Evolutionary conservation across 1,284 basidiomycete species (phyloP).

Genomic region (Sanghuangporus sanghuang): DNA sequence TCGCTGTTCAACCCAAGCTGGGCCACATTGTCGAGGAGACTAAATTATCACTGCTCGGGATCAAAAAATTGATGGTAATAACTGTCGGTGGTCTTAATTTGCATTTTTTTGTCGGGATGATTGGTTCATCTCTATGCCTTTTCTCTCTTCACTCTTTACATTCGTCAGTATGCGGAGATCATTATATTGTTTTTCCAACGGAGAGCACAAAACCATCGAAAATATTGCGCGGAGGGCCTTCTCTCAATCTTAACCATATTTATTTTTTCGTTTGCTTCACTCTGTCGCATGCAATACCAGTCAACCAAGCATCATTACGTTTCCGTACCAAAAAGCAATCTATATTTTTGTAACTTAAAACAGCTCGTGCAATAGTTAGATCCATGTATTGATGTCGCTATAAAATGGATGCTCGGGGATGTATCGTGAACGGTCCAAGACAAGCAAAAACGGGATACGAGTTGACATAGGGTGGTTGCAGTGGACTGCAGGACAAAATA

Average conservation of each 20-base stretch:
- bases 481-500: background rate
- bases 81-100: background rate
- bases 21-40: background rate
- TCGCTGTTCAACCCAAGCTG: background rate
- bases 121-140: background rate
- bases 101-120: background rate
- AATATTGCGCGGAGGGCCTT: background rate
- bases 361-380: background rate
- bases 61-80: background rate
- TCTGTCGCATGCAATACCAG: background rate
- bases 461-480: background rate
- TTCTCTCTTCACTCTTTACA: background rate
- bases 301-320: background rate
- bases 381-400: background rate
- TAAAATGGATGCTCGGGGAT: no score
- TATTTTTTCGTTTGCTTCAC: background rate
- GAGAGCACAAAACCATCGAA: background rate
- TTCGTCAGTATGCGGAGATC: background rate
- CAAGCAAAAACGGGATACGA: background rate
- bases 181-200: background rate
- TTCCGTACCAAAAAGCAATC: slow-evolving; percentile 7
- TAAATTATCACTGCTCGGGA: background rate
- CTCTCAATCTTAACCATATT: background rate
- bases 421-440: no score
- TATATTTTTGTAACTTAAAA: slow-evolving; percentile 8